Conservation (phyloP, 768 basidiomycete genomes). For the Russula olivacea region DNA sequence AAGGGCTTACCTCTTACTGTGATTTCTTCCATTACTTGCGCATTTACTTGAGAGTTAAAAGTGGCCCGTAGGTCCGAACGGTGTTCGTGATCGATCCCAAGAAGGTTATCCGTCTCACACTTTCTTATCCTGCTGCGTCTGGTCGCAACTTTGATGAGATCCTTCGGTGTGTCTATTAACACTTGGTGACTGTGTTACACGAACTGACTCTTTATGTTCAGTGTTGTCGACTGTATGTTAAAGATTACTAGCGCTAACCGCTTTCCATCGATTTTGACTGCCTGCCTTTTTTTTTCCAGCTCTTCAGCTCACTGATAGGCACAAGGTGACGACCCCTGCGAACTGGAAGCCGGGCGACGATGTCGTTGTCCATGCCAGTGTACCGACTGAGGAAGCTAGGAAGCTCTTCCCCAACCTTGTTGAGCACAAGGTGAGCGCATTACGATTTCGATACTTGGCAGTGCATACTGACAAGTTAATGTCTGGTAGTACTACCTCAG, state of each 20-base stretch:
- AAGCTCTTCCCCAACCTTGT: slow-evolving; percentile 81
- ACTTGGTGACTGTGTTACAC: neutral
- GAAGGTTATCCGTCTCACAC: slow-evolving; percentile 83
- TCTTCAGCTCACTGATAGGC: slow-evolving; percentile 85
- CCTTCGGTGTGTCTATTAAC: slow-evolving; percentile 38
- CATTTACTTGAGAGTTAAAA: neutral
- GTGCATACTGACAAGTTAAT: neutral
- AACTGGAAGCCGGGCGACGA: slow-evolving; percentile 94
- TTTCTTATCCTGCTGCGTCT: slow-evolving; percentile 93
- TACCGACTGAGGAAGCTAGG: slow-evolving; percentile 84
- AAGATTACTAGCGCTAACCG: too few relatives aligned
- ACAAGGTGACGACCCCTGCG: slow-evolving; percentile 81
- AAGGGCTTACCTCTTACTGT: slow-evolving; percentile 95
- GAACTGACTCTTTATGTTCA: slow-evolving; percentile 16
- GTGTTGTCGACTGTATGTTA: slow-evolving; percentile 66
- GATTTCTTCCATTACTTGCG: neutral
- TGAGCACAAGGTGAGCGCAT: slow-evolving; percentile 61
- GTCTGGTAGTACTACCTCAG: slow-evolving; percentile 73
- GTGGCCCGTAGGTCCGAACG: slow-evolving; percentile 65
- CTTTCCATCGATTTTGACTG: slow-evolving; percentile 28
- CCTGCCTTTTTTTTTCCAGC: slow-evolving; percentile 34
- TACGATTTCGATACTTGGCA: neutral
- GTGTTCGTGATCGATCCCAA: slow-evolving; percentile 98
- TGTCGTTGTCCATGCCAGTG: slow-evolving; percentile 86
- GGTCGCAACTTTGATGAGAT: slow-evolving; percentile 88